Base-by-base conservation (phyloP, 148 eudicot species). In the Polygonum maritimum region DNA sequence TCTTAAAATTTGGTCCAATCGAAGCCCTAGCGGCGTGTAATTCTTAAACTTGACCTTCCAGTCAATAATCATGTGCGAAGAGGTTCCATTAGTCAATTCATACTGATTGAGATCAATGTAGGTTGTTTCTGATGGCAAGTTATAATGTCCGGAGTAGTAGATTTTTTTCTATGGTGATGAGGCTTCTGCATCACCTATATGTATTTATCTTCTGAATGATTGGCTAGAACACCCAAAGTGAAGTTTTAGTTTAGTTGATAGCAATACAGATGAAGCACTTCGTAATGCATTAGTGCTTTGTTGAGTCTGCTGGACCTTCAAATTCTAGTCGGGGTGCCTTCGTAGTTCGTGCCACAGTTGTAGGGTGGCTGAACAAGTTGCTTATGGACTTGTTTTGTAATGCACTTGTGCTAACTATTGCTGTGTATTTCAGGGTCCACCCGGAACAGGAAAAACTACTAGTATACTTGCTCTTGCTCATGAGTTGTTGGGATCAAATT, bases 401-500 rank as follows among this genome's bases (percentile, higher is more conserved):
- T 26, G 38, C 69, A 26, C 0, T 26, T 60, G 12, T 35, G 71
- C 45, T 36, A 14, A 36, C 5, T 35, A 7, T 35, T 67, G n/a
- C 21, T 45, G 22, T 18, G 10, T 21, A 72, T 67, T 76, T 63
- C 79, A 94, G 98, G 98, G 98, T 73, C 97, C 98, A 54, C 98
- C 98, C 41, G 98, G 98, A 76, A 92, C 98, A 10, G 97, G 97
- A 21, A 95, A 92, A 76, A 95, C 98, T 70, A 95, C 98, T 9
- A 92, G 98, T 77, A 90, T 92, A 67, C 85, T 95, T 73, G 98
- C 98, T 81, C 98, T 95, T 79, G 97, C 97, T 36, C 98, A 94
- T 74, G 96, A 92, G 80, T 89, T 95, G 38, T 77, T 95, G 76
- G 98, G 97, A 62, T 79, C 98, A 63, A 89, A 88, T 55, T 90